Evolutionary conservation across 2,329 filamentous ascomycete species (phyloP), one percentile per base, ranked within the genome.

Genomic region (Periglandula ipomoeae): DNA sequence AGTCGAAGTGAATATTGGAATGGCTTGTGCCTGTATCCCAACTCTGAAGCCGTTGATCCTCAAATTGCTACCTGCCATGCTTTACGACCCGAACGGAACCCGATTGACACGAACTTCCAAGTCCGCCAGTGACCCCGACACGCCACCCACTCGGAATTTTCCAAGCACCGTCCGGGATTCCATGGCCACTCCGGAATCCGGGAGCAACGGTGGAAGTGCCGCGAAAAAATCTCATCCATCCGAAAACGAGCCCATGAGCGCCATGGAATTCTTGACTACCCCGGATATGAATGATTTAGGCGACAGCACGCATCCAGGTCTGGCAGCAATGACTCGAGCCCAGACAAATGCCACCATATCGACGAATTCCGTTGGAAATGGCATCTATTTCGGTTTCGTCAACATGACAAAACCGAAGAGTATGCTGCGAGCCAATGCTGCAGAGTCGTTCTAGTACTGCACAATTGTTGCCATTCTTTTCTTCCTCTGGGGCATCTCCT

Each of bases 21-120:
- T 96, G 57, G 84, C 89, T 54, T 95, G 88, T 61, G 90, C 86
- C 38, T 95, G 89, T 58, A 86, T 96, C n/a, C 91, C 91, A 8
- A 91, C 86, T 0, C 70, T 96, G 53, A 96, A 96, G 62, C 90
- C 91, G 1, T 71, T 97, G 6, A 82, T 91, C 48, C 79, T 87
- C 55, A 74, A 74, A 51, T 72, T 81, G 46, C 65, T 81, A n/a
- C 78, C 78, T 2, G 65, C 70, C 19, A 77, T 81, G 68, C 61
- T 81, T 9, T 64, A 78, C 53, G 75, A 79, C 49, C 73, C 73
- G 0, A 61, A 77, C 51, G 70, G 70, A 39, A 73, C 70, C 13
- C 55, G 59, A 15, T 56, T 51, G 22, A 55, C 49, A 11, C 32
- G 34, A 24, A 47, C 27, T 4, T 58, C 57, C 8, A 68, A 67